These are phyloP conservation scores for Ustilago xerochloae DNA, from an alignment of 1,284 basidiomycete genomes.

Conservation along the genomic window DNA sequence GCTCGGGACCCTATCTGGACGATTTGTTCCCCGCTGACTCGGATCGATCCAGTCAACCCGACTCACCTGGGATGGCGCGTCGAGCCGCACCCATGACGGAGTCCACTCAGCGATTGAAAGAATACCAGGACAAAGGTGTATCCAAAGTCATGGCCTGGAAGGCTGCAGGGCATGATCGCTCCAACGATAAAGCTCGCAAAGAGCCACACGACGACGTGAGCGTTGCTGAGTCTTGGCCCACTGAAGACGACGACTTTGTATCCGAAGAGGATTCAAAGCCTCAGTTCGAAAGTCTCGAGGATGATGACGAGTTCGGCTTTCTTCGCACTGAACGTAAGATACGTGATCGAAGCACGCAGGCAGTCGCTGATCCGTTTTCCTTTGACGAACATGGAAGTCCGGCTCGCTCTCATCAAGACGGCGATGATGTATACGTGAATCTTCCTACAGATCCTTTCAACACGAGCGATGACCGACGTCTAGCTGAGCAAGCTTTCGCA, in stretches of 20 bases:
- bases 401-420: not conserved
- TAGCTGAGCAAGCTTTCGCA: conserved; percentile 31
- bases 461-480: conserved; percentile 29
- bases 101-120: conserved; percentile 17
- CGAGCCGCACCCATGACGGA: conserved; percentile 12
- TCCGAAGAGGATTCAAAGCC: not conserved
- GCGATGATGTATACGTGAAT: conserved; percentile 1
- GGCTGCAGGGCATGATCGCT: conserved; percentile 24
- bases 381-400: not conserved
- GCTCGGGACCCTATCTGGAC: conserved; percentile 4
- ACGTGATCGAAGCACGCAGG: conserved; percentile 1
- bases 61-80: conserved; percentile 33
- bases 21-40: conserved; percentile 17
- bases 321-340: conserved; percentile 18
- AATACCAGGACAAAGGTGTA: conserved; percentile 33
- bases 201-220: not conserved
- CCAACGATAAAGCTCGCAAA: not conserved
- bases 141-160: conserved; percentile 46
- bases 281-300: not conserved
- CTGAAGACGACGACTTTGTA: not conserved
- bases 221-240: conserved; percentile 15
- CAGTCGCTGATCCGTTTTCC: not conserved
- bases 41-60: conserved; percentile 5
- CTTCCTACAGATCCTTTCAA: conserved; percentile 11
- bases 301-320: conserved; percentile 41